A percentile compares a stretch with the other conserved stretches of the same genome.
Evolutionary conservation across 257 asterid species (phyloP).

Genomic region (Fraxinus anomala): DNA sequence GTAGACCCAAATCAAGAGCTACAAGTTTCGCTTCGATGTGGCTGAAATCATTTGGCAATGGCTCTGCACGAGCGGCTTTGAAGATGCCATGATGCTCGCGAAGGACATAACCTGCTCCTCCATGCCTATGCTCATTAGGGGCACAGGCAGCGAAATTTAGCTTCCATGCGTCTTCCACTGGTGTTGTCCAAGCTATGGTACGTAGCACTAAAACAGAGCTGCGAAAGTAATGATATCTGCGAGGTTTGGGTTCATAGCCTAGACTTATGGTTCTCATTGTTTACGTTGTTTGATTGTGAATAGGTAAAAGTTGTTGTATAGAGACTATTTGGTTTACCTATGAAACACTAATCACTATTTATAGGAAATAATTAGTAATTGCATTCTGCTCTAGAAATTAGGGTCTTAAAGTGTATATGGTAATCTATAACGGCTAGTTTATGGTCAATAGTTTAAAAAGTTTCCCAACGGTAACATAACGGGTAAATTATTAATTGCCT

Average conservation of each 20-base stretch:
- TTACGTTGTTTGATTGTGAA: background rate
- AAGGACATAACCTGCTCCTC: background rate
- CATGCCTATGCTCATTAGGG: background rate
- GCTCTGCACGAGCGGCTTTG: background rate
- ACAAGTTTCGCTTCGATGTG: background rate
- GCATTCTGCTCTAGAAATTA: background rate
- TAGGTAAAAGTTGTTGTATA: background rate
- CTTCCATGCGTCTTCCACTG: background rate
- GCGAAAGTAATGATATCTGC: background rate
- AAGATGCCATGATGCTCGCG: background rate
- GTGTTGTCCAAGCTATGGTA: background rate
- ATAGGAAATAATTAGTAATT: background rate
- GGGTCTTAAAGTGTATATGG: background rate
- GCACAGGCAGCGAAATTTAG: background rate
- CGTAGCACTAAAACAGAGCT: background rate
- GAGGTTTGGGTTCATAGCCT: background rate
- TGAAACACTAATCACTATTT: background rate
- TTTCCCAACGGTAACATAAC: background rate
- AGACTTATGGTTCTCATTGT: background rate
- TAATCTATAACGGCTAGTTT: background rate
- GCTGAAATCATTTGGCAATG: background rate
- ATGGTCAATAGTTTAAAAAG: background rate
- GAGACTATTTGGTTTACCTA: background rate
- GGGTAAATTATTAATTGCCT: constrained; percentile 3
- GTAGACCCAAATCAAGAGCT: background rate